Percentiles rank a stretch among this genome's conserved stretches.
phyloP scores from a whole-genome alignment of 2,329 filamentous ascomycete species.

The Davidsoniella virescens region DNA sequence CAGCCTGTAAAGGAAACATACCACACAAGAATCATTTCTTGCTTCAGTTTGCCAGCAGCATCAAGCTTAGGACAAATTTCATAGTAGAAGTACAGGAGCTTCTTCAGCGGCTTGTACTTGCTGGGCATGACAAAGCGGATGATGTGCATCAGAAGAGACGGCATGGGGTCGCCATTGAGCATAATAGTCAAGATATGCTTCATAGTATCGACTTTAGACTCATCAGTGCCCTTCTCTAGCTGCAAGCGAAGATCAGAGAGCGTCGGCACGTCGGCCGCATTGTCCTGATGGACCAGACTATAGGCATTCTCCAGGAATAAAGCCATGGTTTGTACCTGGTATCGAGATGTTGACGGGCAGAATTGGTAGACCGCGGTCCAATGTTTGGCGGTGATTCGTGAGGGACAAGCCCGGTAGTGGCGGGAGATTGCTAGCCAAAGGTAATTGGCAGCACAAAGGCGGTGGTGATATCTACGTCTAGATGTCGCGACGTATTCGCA shows the following conservation, averaged over 20 bases:
- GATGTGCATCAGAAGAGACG: conserved; percentile 94
- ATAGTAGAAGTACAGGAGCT: conserved; percentile 97
- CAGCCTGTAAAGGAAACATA: conserved; percentile 23
- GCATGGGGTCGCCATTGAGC: conserved; percentile 95
- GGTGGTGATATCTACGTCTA: no score
- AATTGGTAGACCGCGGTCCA: no score
- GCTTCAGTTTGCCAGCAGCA: conserved; percentile 82
- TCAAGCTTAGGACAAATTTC: conserved; percentile 97
- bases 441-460: no score
- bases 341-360: no score
- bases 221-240: conserved; percentile 85
- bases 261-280: conserved; percentile 78
- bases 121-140: conserved; percentile 99
- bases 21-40: conserved; percentile 99
- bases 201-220: conserved; percentile 88
- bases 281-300: conserved; percentile 95
- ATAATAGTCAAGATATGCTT: conserved; percentile 92
- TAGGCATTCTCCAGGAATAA: conserved; percentile 89
- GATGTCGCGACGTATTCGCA: no score
- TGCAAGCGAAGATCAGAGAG: conserved; percentile 83
- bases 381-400: no score
- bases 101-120: conserved; percentile 91
- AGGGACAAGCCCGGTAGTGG: no score
- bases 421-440: no score
- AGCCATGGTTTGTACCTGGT: conserved; percentile 50